Evolutionary conservation across 176 grass and related monocot genomes (phyloP).

Genomic region (Zoysia pacifica): DNA sequence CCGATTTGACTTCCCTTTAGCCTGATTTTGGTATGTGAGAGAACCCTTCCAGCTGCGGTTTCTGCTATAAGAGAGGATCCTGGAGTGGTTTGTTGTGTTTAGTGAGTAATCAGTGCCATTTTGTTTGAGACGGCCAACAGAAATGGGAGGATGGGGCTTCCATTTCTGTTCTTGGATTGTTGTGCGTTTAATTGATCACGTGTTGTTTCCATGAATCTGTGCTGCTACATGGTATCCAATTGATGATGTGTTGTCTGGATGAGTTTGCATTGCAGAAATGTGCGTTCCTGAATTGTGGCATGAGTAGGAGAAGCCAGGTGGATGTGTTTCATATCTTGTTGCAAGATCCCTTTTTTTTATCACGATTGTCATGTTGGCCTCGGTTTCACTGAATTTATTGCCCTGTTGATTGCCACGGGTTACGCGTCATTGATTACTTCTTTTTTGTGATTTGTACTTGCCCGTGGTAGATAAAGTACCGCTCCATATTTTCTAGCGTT

Average conservation of each 20-base stretch:
- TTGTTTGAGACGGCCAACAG: not conserved
- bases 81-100: not conserved
- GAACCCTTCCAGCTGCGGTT: not conserved
- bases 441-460: not conserved
- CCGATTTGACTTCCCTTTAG: slow-evolving; percentile 24
- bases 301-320: too few species aligned
- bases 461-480: not conserved
- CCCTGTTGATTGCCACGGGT: not conserved
- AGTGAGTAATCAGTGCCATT: slow-evolving; percentile 5
- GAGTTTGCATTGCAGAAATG: not conserved
- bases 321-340: too few species aligned
- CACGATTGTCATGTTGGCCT: not conserved
- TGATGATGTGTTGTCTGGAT: not conserved
- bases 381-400: not conserved
- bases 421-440: not conserved
- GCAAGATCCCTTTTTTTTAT: too few species aligned
- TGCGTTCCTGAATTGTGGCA: not conserved
- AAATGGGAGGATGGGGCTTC: not conserved
- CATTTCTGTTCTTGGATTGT: not conserved
- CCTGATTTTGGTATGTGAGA: not conserved
- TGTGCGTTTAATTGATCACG: not conserved
- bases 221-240: not conserved
- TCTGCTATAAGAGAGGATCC: not conserved
- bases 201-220: not conserved
- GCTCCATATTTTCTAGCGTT: not conserved